Percentiles rank a stretch among this genome's conserved stretches.
phyloP scores from a whole-genome alignment of 1,139 yeast species.

The Debaryomyces sp. region DNA sequence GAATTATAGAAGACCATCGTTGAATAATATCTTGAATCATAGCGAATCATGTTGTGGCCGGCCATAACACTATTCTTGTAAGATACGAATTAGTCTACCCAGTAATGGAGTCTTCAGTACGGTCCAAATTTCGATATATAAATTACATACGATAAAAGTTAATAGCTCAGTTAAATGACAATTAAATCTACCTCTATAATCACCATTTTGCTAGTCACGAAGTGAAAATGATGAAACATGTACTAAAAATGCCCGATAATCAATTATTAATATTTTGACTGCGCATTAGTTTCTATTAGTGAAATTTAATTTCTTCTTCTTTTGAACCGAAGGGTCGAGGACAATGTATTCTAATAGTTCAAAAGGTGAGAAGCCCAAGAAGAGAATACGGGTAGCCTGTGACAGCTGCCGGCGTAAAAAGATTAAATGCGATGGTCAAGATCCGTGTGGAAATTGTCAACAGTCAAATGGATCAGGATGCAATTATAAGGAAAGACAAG shows the following conservation, averaged over 20 bases:
- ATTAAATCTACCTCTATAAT: neutral
- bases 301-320: neutral
- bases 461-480: slow-evolving; percentile 27
- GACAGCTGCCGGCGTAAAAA: slow-evolving; percentile 54
- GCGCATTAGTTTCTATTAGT: neutral
- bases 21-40: neutral
- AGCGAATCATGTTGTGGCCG: neutral
- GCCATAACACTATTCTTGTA: neutral
- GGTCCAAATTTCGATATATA: neutral
- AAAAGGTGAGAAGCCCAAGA: slow-evolving; percentile 8
- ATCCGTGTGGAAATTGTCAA: slow-evolving; percentile 49
- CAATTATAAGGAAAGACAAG: slow-evolving; percentile 27
- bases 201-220: neutral
- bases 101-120: neutral
- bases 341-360: neutral
- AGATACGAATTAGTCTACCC: neutral
- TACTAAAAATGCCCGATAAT: neutral
- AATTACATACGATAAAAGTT: no score
- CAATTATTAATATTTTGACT: neutral
- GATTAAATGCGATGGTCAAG: slow-evolving; percentile 51
- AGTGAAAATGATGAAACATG: neutral
- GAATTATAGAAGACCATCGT: neutral
- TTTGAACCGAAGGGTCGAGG: neutral
- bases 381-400: slow-evolving; percentile 47
- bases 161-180: neutral